These are phyloP conservation scores for Fusarium pilosicola DNA, from an alignment of 2,329 filamentous ascomycete species.

Conservation along the genomic window DNA sequence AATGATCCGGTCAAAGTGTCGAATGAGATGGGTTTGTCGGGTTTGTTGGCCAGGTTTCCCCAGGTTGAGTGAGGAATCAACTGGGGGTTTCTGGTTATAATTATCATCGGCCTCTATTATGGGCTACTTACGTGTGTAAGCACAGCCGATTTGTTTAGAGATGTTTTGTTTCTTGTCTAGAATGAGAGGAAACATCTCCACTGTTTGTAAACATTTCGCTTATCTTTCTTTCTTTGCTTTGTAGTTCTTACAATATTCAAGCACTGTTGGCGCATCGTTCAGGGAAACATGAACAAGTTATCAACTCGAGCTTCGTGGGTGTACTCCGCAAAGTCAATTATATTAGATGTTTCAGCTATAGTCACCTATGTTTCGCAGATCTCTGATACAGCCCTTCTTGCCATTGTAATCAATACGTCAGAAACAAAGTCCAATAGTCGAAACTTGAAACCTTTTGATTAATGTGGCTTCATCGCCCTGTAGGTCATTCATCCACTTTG, in stretches of 20 bases:
- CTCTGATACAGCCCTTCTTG: not conserved
- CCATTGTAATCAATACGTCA: not conserved
- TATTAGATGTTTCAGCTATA: not conserved
- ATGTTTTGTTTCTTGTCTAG: slow-evolving; percentile 10
- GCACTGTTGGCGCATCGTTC: not conserved
- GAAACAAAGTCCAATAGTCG: not conserved
- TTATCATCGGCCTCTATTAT: not conserved
- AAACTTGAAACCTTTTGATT: not conserved
- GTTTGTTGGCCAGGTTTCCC: slow-evolving; percentile 3
- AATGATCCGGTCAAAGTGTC: slow-evolving; percentile 10
- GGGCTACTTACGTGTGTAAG: not conserved
- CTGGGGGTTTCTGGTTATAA: not conserved
- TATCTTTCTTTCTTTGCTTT: not conserved
- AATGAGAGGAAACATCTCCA: not conserved
- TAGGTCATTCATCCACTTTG: slow-evolving; percentile 6
- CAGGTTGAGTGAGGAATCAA: not conserved
- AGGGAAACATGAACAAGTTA: not conserved
- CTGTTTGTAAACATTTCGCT: not conserved
- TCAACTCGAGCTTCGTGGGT: no score
- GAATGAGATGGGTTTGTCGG: not conserved
- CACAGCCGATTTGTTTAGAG: not conserved
- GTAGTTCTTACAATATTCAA: not conserved
- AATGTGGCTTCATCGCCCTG: slow-evolving; percentile 20
- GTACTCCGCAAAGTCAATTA: not conserved
- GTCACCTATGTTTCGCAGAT: not conserved